A percentile compares a stretch with the other conserved stretches of the same genome.
phyloP scores from a whole-genome alignment of 2,329 filamentous ascomycete species.

The Calonectria naviculata region DNA sequence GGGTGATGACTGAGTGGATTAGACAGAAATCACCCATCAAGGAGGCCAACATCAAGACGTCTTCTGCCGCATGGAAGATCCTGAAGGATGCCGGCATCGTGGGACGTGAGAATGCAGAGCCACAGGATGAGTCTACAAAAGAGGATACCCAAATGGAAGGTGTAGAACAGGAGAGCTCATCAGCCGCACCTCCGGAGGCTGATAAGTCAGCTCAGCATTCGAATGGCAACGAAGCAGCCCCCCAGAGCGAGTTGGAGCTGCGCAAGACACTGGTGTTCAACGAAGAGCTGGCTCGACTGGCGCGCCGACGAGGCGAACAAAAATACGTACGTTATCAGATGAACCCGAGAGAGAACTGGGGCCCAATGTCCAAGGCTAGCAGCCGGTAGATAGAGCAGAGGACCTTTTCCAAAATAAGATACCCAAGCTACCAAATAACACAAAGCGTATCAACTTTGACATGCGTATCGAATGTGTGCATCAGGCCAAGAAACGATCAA shows the following conservation, averaged over 20 bases:
- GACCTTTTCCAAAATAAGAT: neutral
- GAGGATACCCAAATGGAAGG: slow-evolving; percentile 52
- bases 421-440: neutral
- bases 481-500: neutral
- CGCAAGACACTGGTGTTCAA: slow-evolving; percentile 78
- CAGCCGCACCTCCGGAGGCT: slow-evolving; percentile 23
- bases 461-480: neutral
- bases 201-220: slow-evolving; percentile 24
- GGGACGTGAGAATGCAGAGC: slow-evolving; percentile 45
- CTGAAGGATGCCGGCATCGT: slow-evolving; percentile 57
- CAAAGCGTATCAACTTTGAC: neutral
- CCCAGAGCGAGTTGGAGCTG: slow-evolving; percentile 50
- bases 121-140: slow-evolving; percentile 24
- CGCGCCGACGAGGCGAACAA: slow-evolving; percentile 72
- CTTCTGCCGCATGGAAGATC: slow-evolving; percentile 79
- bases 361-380: slow-evolving; percentile 76
- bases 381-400: slow-evolving; percentile 64
- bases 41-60: slow-evolving; percentile 74
- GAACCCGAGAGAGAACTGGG: slow-evolving; percentile 95
- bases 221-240: slow-evolving; percentile 32
- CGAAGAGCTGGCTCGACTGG: slow-evolving; percentile 79
- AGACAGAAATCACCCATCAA: slow-evolving; percentile 84
- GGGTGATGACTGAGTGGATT: slow-evolving; percentile 92
- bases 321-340: slow-evolving; percentile 87
- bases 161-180: slow-evolving; percentile 42